Percentiles rank a stretch among this genome's conserved stretches.
phyloP scores from a whole-genome alignment of 1,139 yeast genomes.

The Saccharomyces hybrid region DNA sequence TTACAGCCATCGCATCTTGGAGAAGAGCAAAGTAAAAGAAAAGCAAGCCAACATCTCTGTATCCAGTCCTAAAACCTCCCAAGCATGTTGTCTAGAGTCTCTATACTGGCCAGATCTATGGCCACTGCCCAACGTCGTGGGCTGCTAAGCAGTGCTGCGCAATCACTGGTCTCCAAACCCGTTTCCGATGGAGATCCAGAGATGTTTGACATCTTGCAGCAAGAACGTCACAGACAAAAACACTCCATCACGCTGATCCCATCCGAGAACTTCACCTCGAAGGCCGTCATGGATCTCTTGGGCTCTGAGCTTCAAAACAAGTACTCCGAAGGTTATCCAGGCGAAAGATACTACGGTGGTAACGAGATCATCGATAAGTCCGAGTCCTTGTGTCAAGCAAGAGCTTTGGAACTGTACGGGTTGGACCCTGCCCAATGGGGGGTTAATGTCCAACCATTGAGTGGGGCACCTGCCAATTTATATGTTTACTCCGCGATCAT shows the following conservation, averaged over 20 bases:
- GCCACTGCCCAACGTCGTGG: not conserved
- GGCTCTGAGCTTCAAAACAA: constrained; percentile 97
- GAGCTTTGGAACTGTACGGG: constrained; percentile 81
- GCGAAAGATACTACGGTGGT: constrained; percentile 96
- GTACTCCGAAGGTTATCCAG: constrained; percentile 98
- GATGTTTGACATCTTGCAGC: constrained; percentile 64
- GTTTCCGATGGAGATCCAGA: constrained; percentile 76
- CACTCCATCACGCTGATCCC: constrained; percentile 88
- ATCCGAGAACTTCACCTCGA: constrained; percentile 89
- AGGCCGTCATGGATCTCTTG: constrained; percentile 85
- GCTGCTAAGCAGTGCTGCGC: constrained; percentile 10
- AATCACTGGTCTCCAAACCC: constrained; percentile 48
- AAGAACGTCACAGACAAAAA: constrained; percentile 77
- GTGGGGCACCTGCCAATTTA: constrained; percentile 94
- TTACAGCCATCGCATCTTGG: not conserved
- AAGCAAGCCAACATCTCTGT: not conserved
- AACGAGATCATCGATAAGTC: constrained; percentile 89
- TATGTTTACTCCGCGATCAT: constrained; percentile 88
- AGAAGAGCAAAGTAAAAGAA: not conserved
- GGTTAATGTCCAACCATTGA: constrained; percentile 86
- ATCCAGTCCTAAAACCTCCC: not conserved
- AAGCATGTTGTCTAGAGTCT: not conserved
- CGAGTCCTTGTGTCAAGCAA: constrained; percentile 79
- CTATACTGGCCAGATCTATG: not conserved
- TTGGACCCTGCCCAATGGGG: constrained; percentile 83